Evolutionary conservation across 164 flowering plant genomes (phyloP).

Genomic region (Stephania cephalantha): DNA sequence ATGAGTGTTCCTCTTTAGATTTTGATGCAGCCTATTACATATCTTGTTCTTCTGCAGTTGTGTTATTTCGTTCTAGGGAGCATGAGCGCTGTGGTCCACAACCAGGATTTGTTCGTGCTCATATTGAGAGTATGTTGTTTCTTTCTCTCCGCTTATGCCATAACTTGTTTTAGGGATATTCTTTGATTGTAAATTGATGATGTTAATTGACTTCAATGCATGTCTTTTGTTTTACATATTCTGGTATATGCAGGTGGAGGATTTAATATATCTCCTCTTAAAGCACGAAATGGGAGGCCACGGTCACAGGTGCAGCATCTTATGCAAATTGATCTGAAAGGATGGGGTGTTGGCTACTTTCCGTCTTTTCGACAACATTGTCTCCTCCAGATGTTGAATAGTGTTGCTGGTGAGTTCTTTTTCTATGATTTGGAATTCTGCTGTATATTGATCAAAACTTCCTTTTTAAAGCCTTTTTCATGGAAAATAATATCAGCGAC

Average conservation of each 20-base stretch:
- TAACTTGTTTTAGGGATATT: constrained; percentile 2
- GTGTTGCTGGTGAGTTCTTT: constrained; percentile 78
- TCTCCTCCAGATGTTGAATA: constrained; percentile 89
- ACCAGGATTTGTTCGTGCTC: constrained; percentile 95
- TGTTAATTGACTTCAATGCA: constrained; percentile 1
- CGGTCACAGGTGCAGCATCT: constrained; percentile 96
- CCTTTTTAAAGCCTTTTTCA: background rate
- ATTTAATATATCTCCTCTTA: constrained; percentile 83
- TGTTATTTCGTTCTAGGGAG: constrained; percentile 90
- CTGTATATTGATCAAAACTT: background rate
- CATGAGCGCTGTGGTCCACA: constrained; percentile 94
- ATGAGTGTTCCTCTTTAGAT: background rate
- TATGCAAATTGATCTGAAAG: constrained; percentile 97
- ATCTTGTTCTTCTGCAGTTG: constrained; percentile 59
- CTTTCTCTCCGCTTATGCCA: constrained; percentile 11
- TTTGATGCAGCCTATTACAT: constrained; percentile 3
- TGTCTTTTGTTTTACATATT: background rate
- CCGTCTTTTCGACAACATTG: constrained; percentile 93
- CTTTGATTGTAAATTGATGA: background rate
- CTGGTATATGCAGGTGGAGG: constrained; percentile 74
- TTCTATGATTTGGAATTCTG: background rate
- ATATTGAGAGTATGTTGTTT: constrained; percentile 68
- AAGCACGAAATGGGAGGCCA: constrained; percentile 84
- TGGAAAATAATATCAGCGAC: background rate
- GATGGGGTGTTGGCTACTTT: constrained; percentile 92